Evolutionary conservation across 352 stramenopile genomes (phyloP).

Genomic region (Phytophthora pisi): DNA sequence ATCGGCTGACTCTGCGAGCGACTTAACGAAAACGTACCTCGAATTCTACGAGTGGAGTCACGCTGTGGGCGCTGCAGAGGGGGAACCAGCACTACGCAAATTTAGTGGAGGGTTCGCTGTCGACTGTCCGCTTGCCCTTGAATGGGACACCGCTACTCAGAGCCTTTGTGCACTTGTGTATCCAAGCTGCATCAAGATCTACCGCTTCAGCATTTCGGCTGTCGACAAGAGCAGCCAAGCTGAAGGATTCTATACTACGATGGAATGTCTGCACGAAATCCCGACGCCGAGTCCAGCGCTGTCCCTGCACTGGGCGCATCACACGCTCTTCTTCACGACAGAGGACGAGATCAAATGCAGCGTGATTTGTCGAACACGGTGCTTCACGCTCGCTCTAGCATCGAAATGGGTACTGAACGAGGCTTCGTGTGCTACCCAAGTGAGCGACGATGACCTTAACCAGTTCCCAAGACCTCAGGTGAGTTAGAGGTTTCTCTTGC

Average conservation of each 20-base stretch:
- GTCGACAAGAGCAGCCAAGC: constrained; percentile 14
- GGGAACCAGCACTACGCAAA: constrained; percentile 25
- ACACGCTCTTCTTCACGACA: constrained; percentile 71
- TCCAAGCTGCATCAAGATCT: constrained; percentile 49
- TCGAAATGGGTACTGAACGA: constrained; percentile 42
- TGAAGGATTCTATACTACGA: constrained; percentile 18
- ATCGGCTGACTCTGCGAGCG: constrained; percentile 30
- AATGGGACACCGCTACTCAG: constrained; percentile 59
- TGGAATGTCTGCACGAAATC: constrained; percentile 65
- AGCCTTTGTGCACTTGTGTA: constrained; percentile 72
- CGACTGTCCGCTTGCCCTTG: constrained; percentile 62
- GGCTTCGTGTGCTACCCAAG: constrained; percentile 35
- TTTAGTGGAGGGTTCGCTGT: constrained; percentile 32
- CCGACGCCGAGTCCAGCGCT: constrained; percentile 38
- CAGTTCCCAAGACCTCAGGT: constrained; percentile 61
- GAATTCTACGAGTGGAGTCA: constrained; percentile 80
- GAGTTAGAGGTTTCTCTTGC: constrained; percentile 1
- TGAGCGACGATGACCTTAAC: constrained; percentile 36
- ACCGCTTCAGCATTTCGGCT: constrained; percentile 34
- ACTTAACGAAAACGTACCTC: constrained; percentile 62
- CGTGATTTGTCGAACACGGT: constrained; percentile 60
- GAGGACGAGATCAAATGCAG: constrained; percentile 71
- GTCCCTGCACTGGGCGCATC: constrained; percentile 70
- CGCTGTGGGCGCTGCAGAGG: constrained; percentile 11
- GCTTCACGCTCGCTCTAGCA: constrained; percentile 69